A percentile compares a stretch with the other conserved stretches of the same genome.
Conservation (phyloP, 192 early-diverging fungal genomes). For the Umbelopsis ramanniana region DNA sequence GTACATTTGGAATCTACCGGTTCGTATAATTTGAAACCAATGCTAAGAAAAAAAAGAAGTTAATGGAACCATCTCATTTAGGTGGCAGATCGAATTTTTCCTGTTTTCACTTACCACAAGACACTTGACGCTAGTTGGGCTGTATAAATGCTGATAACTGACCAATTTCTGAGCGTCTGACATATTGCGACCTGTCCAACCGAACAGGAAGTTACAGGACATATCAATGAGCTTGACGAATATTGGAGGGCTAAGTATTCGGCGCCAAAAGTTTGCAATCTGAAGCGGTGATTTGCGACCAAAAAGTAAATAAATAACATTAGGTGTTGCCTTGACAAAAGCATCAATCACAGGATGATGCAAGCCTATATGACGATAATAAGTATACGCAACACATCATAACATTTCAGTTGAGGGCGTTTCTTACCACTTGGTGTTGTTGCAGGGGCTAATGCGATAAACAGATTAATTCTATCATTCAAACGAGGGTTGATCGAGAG, state of each 20-base stretch:
- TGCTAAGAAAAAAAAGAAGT: conserved; percentile 49
- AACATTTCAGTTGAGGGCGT: neutral
- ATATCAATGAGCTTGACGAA: conserved; percentile 77
- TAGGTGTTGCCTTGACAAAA: conserved; percentile 82
- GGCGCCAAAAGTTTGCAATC: conserved; percentile 85
- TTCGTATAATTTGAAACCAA: conserved; percentile 95
- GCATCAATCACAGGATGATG: conserved; percentile 82
- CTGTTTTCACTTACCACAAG: conserved; percentile 65
- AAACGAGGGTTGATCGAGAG: conserved; percentile 78
- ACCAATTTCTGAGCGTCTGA: conserved; percentile 75
- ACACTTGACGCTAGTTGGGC: conserved; percentile 85
- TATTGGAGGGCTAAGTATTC: conserved; percentile 71
- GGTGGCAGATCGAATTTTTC: too few species aligned
- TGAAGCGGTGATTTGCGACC: conserved; percentile 83
- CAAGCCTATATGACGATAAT: conserved; percentile 49
- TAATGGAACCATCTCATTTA: too few species aligned
- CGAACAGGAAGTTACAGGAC: conserved; percentile 78
- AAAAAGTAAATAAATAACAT: conserved; percentile 87
- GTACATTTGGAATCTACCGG: conserved; percentile 89
- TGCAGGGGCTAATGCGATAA: conserved; percentile 90
- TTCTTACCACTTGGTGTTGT: conserved; percentile 72
- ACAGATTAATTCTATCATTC: conserved; percentile 86
- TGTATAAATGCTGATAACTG: conserved; percentile 87
- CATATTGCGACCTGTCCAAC: conserved; percentile 75
- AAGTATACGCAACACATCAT: neutral